phyloP scores from a whole-genome alignment of 1,284 basidiomycete genomes.

The Irpex sp. region DNA sequence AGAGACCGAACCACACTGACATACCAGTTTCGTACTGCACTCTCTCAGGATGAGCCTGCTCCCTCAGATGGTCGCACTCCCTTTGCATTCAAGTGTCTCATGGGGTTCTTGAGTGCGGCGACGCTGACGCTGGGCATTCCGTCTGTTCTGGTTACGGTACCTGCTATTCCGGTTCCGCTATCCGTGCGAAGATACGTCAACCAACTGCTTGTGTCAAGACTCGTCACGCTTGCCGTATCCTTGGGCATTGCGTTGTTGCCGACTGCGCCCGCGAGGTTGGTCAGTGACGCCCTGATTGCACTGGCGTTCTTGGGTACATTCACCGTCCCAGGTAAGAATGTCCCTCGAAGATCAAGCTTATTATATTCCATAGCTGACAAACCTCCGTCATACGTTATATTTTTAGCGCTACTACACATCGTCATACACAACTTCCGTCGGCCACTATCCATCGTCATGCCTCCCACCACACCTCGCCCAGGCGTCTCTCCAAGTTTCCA shows the following conservation, averaged over 20 bases:
- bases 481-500: conserved; percentile 23
- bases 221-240: conserved; percentile 35
- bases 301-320: conserved; percentile 53
- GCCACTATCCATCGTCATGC: conserved; percentile 66
- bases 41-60: conserved; percentile 17
- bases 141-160: conserved; percentile 52
- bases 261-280: conserved; percentile 26
- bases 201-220: conserved; percentile 44
- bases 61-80: conserved; percentile 12
- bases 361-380: too few species aligned
- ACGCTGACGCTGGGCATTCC: conserved; percentile 60
- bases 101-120: conserved; percentile 43
- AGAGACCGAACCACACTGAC: not conserved
- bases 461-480: conserved; percentile 25
- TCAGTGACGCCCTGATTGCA: conserved; percentile 47
- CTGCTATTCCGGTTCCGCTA: conserved; percentile 44
- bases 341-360: too few species aligned
- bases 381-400: too few species aligned
- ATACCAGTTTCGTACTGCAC: not conserved
- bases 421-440: conserved; percentile 64
- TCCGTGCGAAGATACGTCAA: conserved; percentile 35
- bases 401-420: conserved; percentile 59
- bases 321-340: conserved; percentile 59
- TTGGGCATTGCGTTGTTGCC: conserved; percentile 44
- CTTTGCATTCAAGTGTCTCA: conserved; percentile 26